Base-by-base conservation (phyloP, 768 basidiomycete genomes). In the Phylloporus sp. region DNA sequence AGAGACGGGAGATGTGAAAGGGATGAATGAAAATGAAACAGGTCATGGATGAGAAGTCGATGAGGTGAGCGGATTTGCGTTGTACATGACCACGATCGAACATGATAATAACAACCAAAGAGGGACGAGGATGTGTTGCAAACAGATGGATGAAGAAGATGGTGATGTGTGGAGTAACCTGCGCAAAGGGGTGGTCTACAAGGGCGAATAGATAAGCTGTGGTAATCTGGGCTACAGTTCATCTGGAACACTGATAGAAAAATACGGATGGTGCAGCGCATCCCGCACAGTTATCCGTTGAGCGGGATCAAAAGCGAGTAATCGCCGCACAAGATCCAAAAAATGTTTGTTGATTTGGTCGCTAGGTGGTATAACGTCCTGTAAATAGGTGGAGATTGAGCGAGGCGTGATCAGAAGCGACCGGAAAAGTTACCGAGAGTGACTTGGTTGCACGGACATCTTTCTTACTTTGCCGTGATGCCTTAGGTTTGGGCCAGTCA, bases 401-500 rank as follows among this genome's bases (percentile, higher is more conserved):
- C 43, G 9, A 45, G 53, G 15, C 24, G 39, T 9, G 5, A 32
- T 13, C 28, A 34, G 35, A 27, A 44, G 23, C 1, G 23, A 41
- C 28, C 47, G 6, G 31, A 76, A 81, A 48, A 45, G 28, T 65
- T 58, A 95, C 93, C 75, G 80, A 73, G 32, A 97, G 73, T 41
- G 82, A 74, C 61, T 86, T 82, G 60, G 93, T 93, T 23, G 86
- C 83, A 49, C 86, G 85, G 36, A 99, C 94, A 61, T 95, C 97
- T 70, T 95, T 95, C 75, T 85, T 87, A 71, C 91, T 94, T 68
- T 95, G 89, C 63, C 88, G 84, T 4, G 88, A 82, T 26, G 91
- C 88, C 68, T 87, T 87, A 10, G 91, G 75, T 64, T 89, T 91
- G 0, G 97, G 95, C 86, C 91, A 98, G 68, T 94, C 92, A 36